phyloP scores from a whole-genome alignment of 2,329 filamentous ascomycete genomes.

The Phaeosphaeriaceae sp. region DNA sequence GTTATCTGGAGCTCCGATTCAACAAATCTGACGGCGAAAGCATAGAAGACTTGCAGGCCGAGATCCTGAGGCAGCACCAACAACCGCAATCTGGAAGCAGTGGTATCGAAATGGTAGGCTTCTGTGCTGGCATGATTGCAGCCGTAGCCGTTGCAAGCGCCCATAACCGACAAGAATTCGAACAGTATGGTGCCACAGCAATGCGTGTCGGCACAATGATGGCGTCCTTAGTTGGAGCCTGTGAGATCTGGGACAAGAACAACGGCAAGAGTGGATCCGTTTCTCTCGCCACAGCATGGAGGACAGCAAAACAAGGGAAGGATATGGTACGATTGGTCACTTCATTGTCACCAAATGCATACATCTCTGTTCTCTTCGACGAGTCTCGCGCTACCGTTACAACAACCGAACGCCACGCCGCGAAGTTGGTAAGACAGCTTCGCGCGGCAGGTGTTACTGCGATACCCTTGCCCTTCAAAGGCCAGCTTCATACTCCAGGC shows the following conservation, averaged over 20 bases:
- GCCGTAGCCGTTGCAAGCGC: not conserved
- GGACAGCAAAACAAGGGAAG: not conserved
- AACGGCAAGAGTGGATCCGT: not conserved
- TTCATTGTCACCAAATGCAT: not conserved
- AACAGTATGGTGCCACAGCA: not conserved
- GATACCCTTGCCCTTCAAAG: not conserved
- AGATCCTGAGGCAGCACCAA: not conserved
- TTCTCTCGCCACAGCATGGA: not conserved
- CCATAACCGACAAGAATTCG: not conserved
- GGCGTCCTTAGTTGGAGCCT: not conserved
- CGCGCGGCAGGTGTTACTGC: not conserved
- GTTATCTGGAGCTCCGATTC: not conserved
- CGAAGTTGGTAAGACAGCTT: not conserved
- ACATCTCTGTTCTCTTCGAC: not conserved
- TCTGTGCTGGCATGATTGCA: not conserved
- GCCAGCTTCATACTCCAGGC: not conserved
- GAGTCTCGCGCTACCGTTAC: not conserved
- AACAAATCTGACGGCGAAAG: not conserved
- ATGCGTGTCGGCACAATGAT: not conserved
- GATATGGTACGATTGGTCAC: not conserved
- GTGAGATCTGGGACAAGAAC: not conserved
- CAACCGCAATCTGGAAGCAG: not conserved
- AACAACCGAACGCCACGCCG: not conserved
- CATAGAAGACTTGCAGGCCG: not conserved
- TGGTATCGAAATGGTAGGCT: not conserved